These are phyloP conservation scores for Penicillium freii DNA, from an alignment of 2,329 filamentous ascomycete species.

Conservation along the genomic window DNA sequence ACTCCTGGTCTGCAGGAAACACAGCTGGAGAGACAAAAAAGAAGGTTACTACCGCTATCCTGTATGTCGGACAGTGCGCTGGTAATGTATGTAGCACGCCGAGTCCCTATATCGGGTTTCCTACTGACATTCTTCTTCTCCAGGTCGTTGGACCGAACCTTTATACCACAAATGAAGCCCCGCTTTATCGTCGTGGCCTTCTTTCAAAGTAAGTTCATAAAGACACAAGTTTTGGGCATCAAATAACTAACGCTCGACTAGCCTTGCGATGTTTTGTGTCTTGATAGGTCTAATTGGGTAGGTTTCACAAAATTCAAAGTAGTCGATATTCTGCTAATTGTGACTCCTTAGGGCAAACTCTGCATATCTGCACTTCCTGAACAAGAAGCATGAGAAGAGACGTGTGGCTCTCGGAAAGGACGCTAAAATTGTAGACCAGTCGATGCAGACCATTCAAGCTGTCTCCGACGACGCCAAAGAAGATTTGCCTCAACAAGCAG, in stretches of 20 bases:
- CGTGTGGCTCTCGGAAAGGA: conserved; percentile 60
- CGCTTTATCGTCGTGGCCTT: conserved; percentile 58
- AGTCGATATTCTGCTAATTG: neutral
- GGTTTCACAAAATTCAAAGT: conserved; percentile 7
- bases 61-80: conserved; percentile 64
- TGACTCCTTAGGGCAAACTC: conserved; percentile 34
- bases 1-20: conserved; percentile 66
- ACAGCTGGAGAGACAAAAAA: conserved; percentile 68
- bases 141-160: conserved; percentile 62
- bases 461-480: conserved; percentile 27
- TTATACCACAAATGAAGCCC: conserved; percentile 61
- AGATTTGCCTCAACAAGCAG: conserved; percentile 27
- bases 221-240: neutral
- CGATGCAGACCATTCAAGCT: conserved; percentile 50
- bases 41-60: conserved; percentile 62
- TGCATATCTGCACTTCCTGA: conserved; percentile 53
- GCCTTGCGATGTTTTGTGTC: conserved; percentile 58
- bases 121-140: neutral
- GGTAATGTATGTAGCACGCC: conserved; percentile 51
- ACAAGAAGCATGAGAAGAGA: conserved; percentile 54
- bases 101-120: neutral
- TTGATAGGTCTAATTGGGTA: conserved; percentile 55
- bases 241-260: conserved; percentile 17
- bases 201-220: conserved; percentile 49
- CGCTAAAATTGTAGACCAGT: conserved; percentile 58